These are phyloP conservation scores for Exophiala xenobiotica DNA, from an alignment of 2,329 filamentous ascomycete species.

Conservation along the genomic window DNA sequence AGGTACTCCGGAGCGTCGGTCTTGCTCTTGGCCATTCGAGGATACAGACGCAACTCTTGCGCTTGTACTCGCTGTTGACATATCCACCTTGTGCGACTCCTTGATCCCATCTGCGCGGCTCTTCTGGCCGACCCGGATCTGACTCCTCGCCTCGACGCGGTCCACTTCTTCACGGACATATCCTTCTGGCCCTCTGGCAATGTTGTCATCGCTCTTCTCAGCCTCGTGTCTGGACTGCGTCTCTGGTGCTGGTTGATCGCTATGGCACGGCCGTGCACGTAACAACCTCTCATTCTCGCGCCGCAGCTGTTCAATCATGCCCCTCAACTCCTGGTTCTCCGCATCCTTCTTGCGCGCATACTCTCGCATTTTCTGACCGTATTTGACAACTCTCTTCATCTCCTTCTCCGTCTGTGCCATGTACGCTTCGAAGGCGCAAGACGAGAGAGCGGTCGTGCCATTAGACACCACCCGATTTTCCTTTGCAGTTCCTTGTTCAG, in stretches of 20 bases:
- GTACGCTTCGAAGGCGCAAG: constrained; percentile 56
- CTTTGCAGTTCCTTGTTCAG: too few species aligned
- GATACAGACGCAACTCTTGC: too few species aligned
- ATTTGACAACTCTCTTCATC: constrained; percentile 60
- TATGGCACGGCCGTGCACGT: too few species aligned
- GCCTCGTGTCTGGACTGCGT: not conserved
- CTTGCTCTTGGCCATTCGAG: too few species aligned
- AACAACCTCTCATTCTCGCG: constrained; percentile 18
- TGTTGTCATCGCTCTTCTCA: not conserved
- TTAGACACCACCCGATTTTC: too few species aligned
- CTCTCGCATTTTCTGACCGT: constrained; percentile 36
- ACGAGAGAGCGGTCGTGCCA: not conserved
- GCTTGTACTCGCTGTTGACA: too few species aligned
- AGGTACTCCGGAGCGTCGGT: too few species aligned
- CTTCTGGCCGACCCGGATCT: too few species aligned
- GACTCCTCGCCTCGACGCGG: constrained; percentile 13
- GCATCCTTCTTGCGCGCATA: constrained; percentile 26
- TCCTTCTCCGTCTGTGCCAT: constrained; percentile 58
- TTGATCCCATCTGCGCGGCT: too few species aligned
- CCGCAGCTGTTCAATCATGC: constrained; percentile 17
- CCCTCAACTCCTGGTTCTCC: constrained; percentile 25
- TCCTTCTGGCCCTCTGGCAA: not conserved
- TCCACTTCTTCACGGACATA: constrained; percentile 16
- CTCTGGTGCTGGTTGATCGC: not conserved
- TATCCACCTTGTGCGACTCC: too few species aligned